Base-by-base conservation (phyloP, 2,329 filamentous ascomycete species). In the Phaeophleospora eucalypticola region DNA sequence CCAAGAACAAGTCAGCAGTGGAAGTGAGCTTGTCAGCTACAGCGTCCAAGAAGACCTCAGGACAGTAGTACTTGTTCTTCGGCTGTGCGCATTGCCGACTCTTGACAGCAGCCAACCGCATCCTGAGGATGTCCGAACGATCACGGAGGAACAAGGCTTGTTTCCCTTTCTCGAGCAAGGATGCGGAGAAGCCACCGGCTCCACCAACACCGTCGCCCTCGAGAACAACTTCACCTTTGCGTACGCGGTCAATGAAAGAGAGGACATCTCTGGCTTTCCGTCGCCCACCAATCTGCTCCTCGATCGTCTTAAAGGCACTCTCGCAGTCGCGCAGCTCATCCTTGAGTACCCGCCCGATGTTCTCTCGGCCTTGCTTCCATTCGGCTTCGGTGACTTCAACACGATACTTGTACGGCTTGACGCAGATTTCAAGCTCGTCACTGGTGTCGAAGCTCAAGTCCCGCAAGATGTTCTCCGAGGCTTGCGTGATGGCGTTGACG, bases 391-490 rank as follows among this genome's bases (percentile, higher is more conserved):
- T 89, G 36, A 98, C 83, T 59, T 98, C 93, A 48, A 98, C 95
- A 53, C 96, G 89, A 58, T 91, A 97, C 66, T 98, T 98, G 75
- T 91, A 98, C 0, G 94, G 93, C 68, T 98, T 98, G 70, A 98
- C 94, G 65, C 91, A 98, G 65, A 97, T 97, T 68, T 98, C 93
- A 1, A 98, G 87, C 69, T 97, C 93, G 62, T 98, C 94, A 53
- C 87, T 93, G 1, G 94, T 98, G 68, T 91, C 93, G 71, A 96
- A 97, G 54, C 95, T 95, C 12, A 91, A 79, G 61, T 98, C 93
- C 56, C 93, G 93, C 10, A 98, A 72, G 43, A 98, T 97, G 19
- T 82, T 86, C 0, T 88, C 86, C 1, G 89, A 89, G 1, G 93
- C 90, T 58, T 96, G 89, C 8, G 54, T 86, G 56, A 98, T 97